Base-by-base conservation (phyloP, 768 basidiomycete genomes). In the Leucogyrophana mollusca region DNA sequence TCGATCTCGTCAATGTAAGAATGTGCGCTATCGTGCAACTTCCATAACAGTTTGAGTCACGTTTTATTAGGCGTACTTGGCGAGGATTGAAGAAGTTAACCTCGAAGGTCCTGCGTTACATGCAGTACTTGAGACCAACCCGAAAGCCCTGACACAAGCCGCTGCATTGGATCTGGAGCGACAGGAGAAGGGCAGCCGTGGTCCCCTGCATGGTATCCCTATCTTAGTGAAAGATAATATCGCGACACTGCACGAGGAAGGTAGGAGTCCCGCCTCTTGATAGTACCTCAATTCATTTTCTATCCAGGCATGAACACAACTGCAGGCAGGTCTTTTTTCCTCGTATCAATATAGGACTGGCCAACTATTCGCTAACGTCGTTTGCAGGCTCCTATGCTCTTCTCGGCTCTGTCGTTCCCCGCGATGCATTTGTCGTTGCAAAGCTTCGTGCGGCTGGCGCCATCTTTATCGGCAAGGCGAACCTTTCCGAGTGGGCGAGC, bases 1-100 rank as follows among this genome's bases (percentile, higher is more conserved):
- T 77, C 3, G 81, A 85, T 55, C 72, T 85, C 5, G 78, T 85
- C 23, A 80, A 81, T 66, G 83, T 79, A 45, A 25, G 27, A 7
- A 17, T 21, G n/a, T 7, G 7, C 20, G 35, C 20, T 21, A 7
- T 37, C 7, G 35, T 9, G 16, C 16, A 6, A 6, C 13, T 30
- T 6, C 27, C 7, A 30, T 30, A 30, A 30, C 13, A 30, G 7
- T 13, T 30, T n/a, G n/a, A n/a, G 13, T 42, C 23, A 9, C 6
- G 11, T 9, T 24, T 47, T 9, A 21, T 9, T 43, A 85, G 83
- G 80, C 82, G 2, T 86, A 86, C 58, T 69, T 85, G 51, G 76
- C 77, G 9, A 73, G 85, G 2, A 85, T 85, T 20, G 78, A 83
- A 4, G 78, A 86, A 56, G 84, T 87, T n/a, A 85, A 86, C 54